A percentile compares a stretch with the other conserved stretches of the same genome.
phyloP scores from a whole-genome alignment of 129 eudicot species.

The Gnaphalium uliginosum region DNA sequence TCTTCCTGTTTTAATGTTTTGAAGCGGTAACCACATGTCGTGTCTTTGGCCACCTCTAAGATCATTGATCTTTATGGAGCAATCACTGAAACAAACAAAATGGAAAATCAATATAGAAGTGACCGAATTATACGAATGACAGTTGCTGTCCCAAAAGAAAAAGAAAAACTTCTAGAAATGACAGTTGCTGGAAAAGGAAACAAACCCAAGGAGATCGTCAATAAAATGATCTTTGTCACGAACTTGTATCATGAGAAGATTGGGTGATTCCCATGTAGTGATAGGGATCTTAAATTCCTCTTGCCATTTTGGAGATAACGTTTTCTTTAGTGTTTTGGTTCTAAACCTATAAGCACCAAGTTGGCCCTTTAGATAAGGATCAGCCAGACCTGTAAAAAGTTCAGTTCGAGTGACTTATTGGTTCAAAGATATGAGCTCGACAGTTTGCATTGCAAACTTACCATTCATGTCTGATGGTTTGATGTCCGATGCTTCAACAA shows the following conservation, averaged over 20 bases:
- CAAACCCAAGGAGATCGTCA: conserved; percentile 83
- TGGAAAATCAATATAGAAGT: neutral
- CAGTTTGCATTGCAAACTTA: conserved; percentile 26
- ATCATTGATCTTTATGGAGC: conserved; percentile 64
- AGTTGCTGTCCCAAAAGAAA: neutral
- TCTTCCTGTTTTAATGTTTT: conserved; percentile 77
- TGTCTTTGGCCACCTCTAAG: conserved; percentile 77
- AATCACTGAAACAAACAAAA: conserved; percentile 49
- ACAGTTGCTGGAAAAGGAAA: conserved; percentile 1
- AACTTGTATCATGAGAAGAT: conserved; percentile 68
- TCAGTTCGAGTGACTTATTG: conserved; percentile 1
- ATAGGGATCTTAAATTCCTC: conserved; percentile 94
- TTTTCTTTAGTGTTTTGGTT: conserved; percentile 76
- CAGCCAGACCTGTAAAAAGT: conserved; percentile 69
- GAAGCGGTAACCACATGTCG: conserved; percentile 85
- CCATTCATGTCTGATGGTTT: conserved; percentile 86
- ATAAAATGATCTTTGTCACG: conserved; percentile 74
- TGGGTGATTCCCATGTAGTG: conserved; percentile 70
- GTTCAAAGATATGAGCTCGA: neutral
- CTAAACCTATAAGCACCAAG: conserved; percentile 84
- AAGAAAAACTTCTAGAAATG: conserved; percentile 11
- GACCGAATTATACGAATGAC: neutral
- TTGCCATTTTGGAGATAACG: conserved; percentile 82
- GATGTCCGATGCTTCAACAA: conserved; percentile 77
- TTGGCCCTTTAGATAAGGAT: conserved; percentile 91